A percentile compares a stretch with the other conserved stretches of the same genome.
Evolutionary conservation across 2,329 filamentous ascomycete species (phyloP).

Genomic region (Aspergillus eucalypticola): DNA sequence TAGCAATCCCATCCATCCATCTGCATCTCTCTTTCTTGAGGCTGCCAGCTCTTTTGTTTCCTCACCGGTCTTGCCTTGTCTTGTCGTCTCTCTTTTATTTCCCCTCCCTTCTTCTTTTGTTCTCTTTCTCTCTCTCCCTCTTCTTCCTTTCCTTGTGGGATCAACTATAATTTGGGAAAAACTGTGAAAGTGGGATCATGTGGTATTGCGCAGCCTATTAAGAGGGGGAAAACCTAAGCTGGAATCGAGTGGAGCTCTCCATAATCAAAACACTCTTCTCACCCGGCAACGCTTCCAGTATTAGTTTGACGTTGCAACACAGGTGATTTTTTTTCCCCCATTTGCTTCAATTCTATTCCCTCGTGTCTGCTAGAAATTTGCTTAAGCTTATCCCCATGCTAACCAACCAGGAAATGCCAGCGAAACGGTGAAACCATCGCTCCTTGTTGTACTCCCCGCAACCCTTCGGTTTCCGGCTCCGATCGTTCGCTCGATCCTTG

Average conservation of each 20-base stretch:
- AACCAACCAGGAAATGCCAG: not conserved
- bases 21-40: too few relatives aligned
- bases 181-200: not conserved
- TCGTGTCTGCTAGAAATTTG: not conserved
- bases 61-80: too few relatives aligned
- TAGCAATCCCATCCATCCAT: too few relatives aligned
- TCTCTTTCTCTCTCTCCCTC: too few relatives aligned
- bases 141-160: too few relatives aligned
- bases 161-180: too few relatives aligned
- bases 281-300: not conserved
- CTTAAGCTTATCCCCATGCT: not conserved
- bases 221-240: slow-evolving; percentile 9
- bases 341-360: not conserved
- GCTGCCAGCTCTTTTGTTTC: too few relatives aligned
- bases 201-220: slow-evolving; percentile 1
- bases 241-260: not conserved
- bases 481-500: not conserved
- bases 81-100: too few relatives aligned
- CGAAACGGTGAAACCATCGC: not conserved
- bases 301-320: not conserved
- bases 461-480: not conserved
- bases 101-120: too few relatives aligned
- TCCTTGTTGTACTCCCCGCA: slow-evolving; percentile 2
- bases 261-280: not conserved
- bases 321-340: not conserved